Base-by-base conservation (phyloP, 208 protist genomes). In the Acanthamoeba sp. region DNA sequence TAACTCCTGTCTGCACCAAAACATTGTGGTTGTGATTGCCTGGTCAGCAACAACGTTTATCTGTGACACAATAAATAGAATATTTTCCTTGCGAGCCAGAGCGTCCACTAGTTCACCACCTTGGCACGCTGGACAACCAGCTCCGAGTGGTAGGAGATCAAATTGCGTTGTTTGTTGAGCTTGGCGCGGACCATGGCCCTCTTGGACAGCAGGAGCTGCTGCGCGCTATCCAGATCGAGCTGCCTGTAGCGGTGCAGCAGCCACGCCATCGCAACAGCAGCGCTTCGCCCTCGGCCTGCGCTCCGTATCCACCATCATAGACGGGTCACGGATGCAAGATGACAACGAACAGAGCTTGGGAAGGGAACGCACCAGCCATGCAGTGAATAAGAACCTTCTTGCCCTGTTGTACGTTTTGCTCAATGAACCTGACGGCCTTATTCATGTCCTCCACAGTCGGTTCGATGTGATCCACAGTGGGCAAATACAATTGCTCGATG, bases 401-500 rank as follows among this genome's bases (percentile, higher is more conserved):
- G 22, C 89, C 89, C 50, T 62, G 62, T 27, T 93, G 62, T 24
- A 84, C 64, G 36, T 93, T 59, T 2, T 29, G 40, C 2, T 93
- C 64, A 40, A 93, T 93, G 66, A 93, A 93, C 34, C 7, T 18
- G 0, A 93, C 64, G 4, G 89, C 89, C 6, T 1, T 82, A 38
- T 42, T 29, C 66, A 82, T 76, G 40, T 93, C 89, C 69, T 48
- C 36, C 22, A 93, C 22, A 55, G 89, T 48, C 7, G 89, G 89
- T 24, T 93, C 89, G 38, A 32, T 93, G 64, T 93, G 89, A 27
- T 93, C 89, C 40, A 93, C 89, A 7, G 89, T 93, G 45, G 89
- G 89, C 62, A 93, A 64, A 59, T 93, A 82, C 62, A 93, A n/a
- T 38, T 93, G 89, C 66, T 93, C 89, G 14, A 93, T 93, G 10